These are phyloP conservation scores for Hyparrhenia diplandra DNA, from an alignment of 176 grass and related monocot species.

Conservation along the genomic window DNA sequence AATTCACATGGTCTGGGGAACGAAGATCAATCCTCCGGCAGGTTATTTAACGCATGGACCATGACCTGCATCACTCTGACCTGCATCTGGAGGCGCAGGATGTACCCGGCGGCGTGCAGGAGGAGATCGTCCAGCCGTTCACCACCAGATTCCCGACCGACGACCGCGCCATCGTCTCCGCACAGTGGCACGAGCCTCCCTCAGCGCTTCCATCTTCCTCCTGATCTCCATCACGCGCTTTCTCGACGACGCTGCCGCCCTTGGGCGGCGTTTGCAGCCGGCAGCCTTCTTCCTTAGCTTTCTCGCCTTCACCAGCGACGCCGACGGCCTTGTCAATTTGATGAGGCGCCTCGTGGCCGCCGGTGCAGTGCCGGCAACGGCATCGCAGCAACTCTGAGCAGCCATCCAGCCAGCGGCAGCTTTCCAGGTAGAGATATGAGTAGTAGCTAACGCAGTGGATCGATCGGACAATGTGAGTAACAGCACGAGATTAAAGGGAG, in stretches of 20 bases:
- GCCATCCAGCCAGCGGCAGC: not conserved
- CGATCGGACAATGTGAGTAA: not conserved
- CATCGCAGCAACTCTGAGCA: not conserved
- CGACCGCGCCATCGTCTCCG: not conserved
- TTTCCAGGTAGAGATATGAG: not conserved
- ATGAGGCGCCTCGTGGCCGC: not conserved
- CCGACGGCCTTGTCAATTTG: not conserved
- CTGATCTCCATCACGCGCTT: not conserved
- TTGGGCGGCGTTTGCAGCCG: not conserved
- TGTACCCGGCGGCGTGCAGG: constrained; percentile 23
- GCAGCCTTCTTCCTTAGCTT: not conserved
- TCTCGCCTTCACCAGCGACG: not conserved
- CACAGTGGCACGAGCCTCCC: constrained; percentile 15
- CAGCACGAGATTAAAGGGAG: not conserved
- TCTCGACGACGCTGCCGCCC: not conserved
- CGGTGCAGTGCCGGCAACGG: not conserved
- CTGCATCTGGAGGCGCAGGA: constrained; percentile 32
- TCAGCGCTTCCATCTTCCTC: constrained; percentile 27
- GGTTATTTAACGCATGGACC: constrained; percentile 6
- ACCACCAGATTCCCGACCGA: not conserved
- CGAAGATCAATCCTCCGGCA: not conserved
- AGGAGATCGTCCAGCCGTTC: constrained; percentile 12
- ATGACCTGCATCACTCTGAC: constrained; percentile 19
- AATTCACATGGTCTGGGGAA: not conserved
- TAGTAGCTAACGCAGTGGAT: not conserved